phyloP scores from a whole-genome alignment of 164 flowering plant genomes.

The Vitis riparia region DNA sequence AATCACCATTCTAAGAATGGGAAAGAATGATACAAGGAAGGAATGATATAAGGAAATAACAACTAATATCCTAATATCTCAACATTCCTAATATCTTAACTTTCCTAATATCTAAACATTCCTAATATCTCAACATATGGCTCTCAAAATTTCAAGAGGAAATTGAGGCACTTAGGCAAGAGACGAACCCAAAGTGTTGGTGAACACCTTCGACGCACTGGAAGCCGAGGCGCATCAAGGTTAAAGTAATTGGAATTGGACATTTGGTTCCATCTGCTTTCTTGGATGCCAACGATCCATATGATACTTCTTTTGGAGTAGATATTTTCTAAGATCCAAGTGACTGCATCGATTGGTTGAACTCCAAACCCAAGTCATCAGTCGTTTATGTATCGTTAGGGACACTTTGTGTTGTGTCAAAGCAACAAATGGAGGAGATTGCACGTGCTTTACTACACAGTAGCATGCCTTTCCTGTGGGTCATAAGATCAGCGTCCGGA shows the following conservation, averaged over 20 bases:
- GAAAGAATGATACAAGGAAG: too few species aligned
- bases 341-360: constrained; percentile 16
- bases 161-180: constrained; percentile 2
- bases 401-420: neutral
- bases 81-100: too few species aligned
- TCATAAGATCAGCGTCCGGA: neutral
- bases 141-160: neutral
- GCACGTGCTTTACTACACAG: constrained; percentile 14
- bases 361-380: constrained; percentile 10
- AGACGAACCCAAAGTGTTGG: constrained; percentile 3
- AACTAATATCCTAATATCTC: too few species aligned
- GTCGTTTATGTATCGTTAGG: constrained; percentile 27
- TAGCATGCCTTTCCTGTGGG: constrained; percentile 30
- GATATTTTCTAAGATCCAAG: neutral
- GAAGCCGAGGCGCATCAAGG: constrained; percentile 2
- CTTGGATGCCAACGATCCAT: constrained; percentile 8
- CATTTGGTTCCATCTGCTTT: constrained; percentile 20
- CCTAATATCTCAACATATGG: too few species aligned
- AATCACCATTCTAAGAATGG: too few species aligned
- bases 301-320: constrained; percentile 1
- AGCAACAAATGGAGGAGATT: constrained; percentile 24
- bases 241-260: constrained; percentile 14
- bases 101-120: too few species aligned
- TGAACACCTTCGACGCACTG: constrained; percentile 16
- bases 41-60: too few species aligned